A percentile compares a stretch with the other conserved stretches of the same genome.
Conservation (phyloP, 2,329 filamentous ascomycete genomes). For the Cercospora citrullina region DNA sequence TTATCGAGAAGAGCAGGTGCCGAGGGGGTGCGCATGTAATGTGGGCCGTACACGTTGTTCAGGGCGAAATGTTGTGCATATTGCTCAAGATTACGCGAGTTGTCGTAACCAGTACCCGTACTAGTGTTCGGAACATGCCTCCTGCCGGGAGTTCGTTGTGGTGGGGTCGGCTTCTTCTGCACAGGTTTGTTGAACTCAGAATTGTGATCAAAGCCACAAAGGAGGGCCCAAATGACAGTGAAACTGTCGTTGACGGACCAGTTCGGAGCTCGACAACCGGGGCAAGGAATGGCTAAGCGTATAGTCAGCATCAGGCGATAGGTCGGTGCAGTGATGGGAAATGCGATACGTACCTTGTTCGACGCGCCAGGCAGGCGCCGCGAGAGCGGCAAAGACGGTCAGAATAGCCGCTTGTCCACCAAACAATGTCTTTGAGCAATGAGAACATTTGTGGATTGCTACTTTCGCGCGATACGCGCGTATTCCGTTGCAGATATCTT, state of each 20-base stretch:
- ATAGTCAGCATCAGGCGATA: background rate
- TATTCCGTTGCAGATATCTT: background rate
- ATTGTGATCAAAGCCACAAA: conserved; percentile 41
- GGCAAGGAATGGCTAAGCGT: background rate
- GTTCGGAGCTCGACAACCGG: background rate
- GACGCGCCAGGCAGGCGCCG: background rate
- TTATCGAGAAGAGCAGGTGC: background rate
- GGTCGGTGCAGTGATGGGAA: background rate
- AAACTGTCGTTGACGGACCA: conserved; percentile 23
- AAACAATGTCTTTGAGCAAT: background rate
- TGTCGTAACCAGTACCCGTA: conserved; percentile 10
- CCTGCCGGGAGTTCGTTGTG: background rate
- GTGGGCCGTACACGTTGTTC: background rate
- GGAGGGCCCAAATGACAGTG: conserved; percentile 41
- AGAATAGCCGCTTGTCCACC: background rate
- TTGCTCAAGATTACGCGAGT: background rate
- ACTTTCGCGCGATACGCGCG: background rate
- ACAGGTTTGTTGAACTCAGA: conserved; percentile 23
- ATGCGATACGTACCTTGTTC: background rate
- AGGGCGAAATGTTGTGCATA: background rate
- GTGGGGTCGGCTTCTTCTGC: conserved; percentile 3
- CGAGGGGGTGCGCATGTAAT: background rate
- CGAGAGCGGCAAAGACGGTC: background rate
- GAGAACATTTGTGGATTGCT: background rate
- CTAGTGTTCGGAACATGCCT: background rate